These are phyloP conservation scores for Vanrija sp. DNA, from an alignment of 1,284 basidiomycete genomes.

Conservation along the genomic window DNA sequence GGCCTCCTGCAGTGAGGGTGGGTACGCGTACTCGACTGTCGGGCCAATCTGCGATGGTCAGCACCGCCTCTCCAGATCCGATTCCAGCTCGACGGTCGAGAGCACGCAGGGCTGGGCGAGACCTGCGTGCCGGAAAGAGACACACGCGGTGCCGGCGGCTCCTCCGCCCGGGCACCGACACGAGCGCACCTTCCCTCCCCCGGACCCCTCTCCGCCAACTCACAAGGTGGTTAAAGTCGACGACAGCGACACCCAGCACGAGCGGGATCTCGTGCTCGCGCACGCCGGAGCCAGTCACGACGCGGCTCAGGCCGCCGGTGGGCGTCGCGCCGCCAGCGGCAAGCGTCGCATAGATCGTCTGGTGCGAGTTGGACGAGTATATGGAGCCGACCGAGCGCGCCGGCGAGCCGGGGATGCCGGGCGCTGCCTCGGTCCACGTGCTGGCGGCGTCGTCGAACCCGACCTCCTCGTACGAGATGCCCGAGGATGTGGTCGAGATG, in stretches of 20 bases:
- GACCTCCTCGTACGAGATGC: slow-evolving; percentile 16
- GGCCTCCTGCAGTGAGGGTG: slow-evolving; percentile 55
- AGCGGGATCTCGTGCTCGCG: slow-evolving; percentile 17
- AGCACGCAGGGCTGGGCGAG: too few relatives aligned
- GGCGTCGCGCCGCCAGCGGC: too few relatives aligned
- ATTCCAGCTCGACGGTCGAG: neutral
- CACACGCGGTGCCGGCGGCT: too few relatives aligned
- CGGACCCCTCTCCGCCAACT: slow-evolving; percentile 23
- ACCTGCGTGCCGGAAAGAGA: too few relatives aligned
- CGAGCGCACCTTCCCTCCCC: too few relatives aligned
- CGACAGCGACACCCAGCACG: slow-evolving; percentile 73
- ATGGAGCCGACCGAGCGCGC: neutral
- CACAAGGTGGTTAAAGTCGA: slow-evolving; percentile 87
- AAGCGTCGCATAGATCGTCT: neutral
- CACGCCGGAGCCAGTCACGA: neutral
- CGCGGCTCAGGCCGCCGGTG: neutral
- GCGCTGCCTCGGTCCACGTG: slow-evolving; percentile 15
- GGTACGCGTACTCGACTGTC: slow-evolving; percentile 70
- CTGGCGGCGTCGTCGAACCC: slow-evolving; percentile 15
- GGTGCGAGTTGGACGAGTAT: neutral
- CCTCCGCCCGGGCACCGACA: too few relatives aligned
- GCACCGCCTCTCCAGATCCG: slow-evolving; percentile 4
- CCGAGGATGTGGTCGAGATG: neutral
- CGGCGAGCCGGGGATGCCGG: neutral
- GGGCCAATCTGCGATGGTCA: slow-evolving; percentile 68